Evolutionary conservation across 139 green algal genomes (phyloP), one percentile per base, ranked within the genome.

Genomic region (Desmodesmus armatus): DNA sequence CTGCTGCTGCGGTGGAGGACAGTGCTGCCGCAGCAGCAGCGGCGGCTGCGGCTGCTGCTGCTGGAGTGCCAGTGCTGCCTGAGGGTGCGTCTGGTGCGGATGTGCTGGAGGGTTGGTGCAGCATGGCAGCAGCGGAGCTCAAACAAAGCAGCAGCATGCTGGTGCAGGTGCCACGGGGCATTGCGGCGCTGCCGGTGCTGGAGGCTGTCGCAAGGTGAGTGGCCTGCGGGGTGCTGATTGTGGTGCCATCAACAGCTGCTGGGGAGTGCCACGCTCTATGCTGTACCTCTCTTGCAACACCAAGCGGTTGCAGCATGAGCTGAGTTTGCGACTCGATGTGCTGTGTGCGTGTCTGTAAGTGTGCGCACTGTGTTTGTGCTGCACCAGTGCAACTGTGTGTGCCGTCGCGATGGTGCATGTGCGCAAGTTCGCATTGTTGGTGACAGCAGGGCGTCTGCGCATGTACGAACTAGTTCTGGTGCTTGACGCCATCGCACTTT

Each of bases 121-220:
- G 80, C 37, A 43, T 72, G 23, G 80, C 80, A 49, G 67, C 67
- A 21, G n/a, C 23, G 35, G 80, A 80, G 62, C 69, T 86, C 51
- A 69, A 69, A 33, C 39, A 80, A 17, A 51, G 79, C 31, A 78
- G 21, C 31, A 31, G n/a, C 25, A 75, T 75, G 60, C 60, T 49
- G n/a, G 41, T 40, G 3, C 44, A 67, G 31, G 65, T 85, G 66
- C 65, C 65, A 23, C 49, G 66, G 29, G 63, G 80, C 37, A 21
- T 72, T 4, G 15, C 72, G 1, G 53, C 82, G 0, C 58, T 87
- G 71, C 55, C 49, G 19, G 58, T 87, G 58, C 69, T 87, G 72
- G 82, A 87, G 11, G 71, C 55, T 11, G 70, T 47, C 37, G 72
- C 80, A 49, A 63, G 78, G 78, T 84, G 43, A 47, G 55, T n/a